phyloP scores from a whole-genome alignment of 768 basidiomycete genomes.

The Boletus reticuloceps region DNA sequence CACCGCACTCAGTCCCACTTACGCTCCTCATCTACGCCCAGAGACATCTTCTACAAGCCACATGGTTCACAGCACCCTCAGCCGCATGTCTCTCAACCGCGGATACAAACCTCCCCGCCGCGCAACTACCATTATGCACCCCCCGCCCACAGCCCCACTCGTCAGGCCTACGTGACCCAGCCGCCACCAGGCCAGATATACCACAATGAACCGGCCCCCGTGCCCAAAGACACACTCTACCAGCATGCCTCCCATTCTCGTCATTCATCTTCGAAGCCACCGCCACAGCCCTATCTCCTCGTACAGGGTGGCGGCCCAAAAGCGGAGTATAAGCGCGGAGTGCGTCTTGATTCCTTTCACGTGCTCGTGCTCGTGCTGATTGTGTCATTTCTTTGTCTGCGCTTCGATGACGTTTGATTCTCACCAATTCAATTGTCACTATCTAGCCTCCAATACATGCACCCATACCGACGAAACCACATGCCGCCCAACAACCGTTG shows the following conservation, averaged over 20 bases:
- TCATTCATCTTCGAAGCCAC: constrained; percentile 20
- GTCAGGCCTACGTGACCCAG: constrained; percentile 19
- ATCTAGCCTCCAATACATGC: constrained; percentile 27
- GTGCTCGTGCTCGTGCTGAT: constrained; percentile 17
- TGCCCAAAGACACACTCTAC: constrained; percentile 17
- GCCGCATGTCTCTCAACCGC: constrained; percentile 9
- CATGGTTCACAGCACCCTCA: constrained; percentile 17
- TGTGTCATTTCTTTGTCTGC: neutral
- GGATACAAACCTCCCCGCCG: constrained; percentile 19
- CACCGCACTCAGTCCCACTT: constrained; percentile 27
- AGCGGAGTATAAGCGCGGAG: constrained; percentile 32
- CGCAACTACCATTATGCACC: constrained; percentile 18
- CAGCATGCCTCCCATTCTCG: constrained; percentile 20
- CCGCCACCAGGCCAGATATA: constrained; percentile 32
- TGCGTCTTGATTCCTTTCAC: constrained; percentile 19
- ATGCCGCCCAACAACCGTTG: constrained; percentile 24
- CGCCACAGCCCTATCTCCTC: constrained; percentile 25
- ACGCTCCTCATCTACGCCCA: constrained; percentile 16
- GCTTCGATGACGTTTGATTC: constrained; percentile 4
- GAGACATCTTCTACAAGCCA: constrained; percentile 17
- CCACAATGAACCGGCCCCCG: constrained; percentile 10
- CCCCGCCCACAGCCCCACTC: constrained; percentile 11
- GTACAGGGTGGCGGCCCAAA: constrained; percentile 28
- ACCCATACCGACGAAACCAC: constrained; percentile 28
- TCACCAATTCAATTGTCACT: neutral